A percentile compares a stretch with the other conserved stretches of the same genome.
These are phyloP conservation scores for Hypoxylon lienhwacheense DNA, from an alignment of 495 filamentous ascomycete species.

Conservation along the genomic window DNA sequence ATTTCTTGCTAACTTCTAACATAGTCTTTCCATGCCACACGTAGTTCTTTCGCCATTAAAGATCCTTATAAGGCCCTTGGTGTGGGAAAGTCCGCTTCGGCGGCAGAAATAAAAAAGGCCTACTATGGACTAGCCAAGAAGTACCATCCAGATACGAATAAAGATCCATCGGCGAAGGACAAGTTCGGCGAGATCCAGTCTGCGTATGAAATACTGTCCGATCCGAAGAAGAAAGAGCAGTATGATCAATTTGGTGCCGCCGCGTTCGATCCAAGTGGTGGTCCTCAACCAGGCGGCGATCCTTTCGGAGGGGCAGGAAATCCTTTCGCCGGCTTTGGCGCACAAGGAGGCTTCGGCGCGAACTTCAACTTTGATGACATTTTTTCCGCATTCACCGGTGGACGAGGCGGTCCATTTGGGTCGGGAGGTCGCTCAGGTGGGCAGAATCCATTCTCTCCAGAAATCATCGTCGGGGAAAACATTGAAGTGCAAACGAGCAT, in stretches of 20 bases:
- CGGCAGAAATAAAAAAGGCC: slow-evolving; percentile 92
- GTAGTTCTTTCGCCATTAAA: slow-evolving; percentile 59
- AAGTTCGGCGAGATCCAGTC: slow-evolving; percentile 89
- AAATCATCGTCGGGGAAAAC: slow-evolving; percentile 82
- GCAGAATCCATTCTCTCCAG: slow-evolving; percentile 65
- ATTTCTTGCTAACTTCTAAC: slow-evolving; percentile 16
- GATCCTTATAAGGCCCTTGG: slow-evolving; percentile 88
- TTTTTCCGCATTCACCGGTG: slow-evolving; percentile 82
- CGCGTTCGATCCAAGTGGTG: slow-evolving; percentile 78
- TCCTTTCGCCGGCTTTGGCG: slow-evolving; percentile 65
- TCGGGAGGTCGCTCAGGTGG: slow-evolving; percentile 53
- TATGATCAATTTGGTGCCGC: slow-evolving; percentile 89
- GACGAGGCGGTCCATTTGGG: slow-evolving; percentile 59
- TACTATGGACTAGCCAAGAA: slow-evolving; percentile 99
- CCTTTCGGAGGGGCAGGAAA: slow-evolving; percentile 58
- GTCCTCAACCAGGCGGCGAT: slow-evolving; percentile 67
- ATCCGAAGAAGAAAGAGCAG: slow-evolving; percentile 85
- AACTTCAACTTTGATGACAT: slow-evolving; percentile 96
- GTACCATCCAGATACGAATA: slow-evolving; percentile 97
- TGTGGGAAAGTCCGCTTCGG: slow-evolving; percentile 76
- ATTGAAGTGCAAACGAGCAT: slow-evolving; percentile 92
- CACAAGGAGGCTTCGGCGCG: slow-evolving; percentile 64
- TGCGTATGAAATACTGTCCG: slow-evolving; percentile 89
- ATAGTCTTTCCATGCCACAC: slow-evolving; percentile 77
- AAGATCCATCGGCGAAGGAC: slow-evolving; percentile 87